phyloP scores from a whole-genome alignment of 345 rosid genomes.

The Chamaenerion angustifolium region DNA sequence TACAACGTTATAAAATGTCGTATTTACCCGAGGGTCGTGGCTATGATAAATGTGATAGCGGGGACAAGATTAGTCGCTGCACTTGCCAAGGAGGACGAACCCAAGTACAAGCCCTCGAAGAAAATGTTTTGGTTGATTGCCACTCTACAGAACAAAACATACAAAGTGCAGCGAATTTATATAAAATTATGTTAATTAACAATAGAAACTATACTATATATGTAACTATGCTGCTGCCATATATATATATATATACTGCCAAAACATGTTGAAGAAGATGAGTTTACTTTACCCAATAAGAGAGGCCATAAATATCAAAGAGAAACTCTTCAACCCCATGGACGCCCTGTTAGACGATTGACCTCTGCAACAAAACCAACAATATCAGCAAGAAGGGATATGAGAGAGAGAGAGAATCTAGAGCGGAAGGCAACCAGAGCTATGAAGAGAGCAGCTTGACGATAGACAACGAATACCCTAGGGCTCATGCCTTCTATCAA shows the following conservation, averaged over 20 bases:
- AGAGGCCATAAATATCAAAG: slow-evolving; percentile 22
- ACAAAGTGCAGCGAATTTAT: too few species aligned
- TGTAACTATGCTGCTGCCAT: too few species aligned
- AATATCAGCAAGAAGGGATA: neutral
- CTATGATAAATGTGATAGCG: slow-evolving; percentile 29
- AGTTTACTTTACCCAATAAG: slow-evolving; percentile 38
- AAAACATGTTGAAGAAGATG: too few species aligned
- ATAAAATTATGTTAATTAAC: too few species aligned
- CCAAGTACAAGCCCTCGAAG: slow-evolving; percentile 27
- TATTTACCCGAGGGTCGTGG: slow-evolving; percentile 19
- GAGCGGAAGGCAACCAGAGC: slow-evolving; percentile 21
- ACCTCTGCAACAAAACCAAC: slow-evolving; percentile 9
- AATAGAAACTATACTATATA: too few species aligned
- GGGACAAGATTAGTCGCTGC: slow-evolving; percentile 30
- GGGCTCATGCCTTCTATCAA: slow-evolving; percentile 30
- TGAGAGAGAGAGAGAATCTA: slow-evolving; percentile 7
- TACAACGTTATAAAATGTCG: neutral
- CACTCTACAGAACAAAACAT: slow-evolving; percentile 11
- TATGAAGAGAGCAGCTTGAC: slow-evolving; percentile 24
- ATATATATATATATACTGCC: too few species aligned
- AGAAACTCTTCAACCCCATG: slow-evolving; percentile 22
- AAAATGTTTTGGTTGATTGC: slow-evolving; percentile 25
- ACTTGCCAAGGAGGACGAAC: slow-evolving; percentile 28
- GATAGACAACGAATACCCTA: slow-evolving; percentile 24
- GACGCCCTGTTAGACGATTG: slow-evolving; percentile 11